Conservation (phyloP, 352 stramenopile species). For the Phytophthora melonis region DNA sequence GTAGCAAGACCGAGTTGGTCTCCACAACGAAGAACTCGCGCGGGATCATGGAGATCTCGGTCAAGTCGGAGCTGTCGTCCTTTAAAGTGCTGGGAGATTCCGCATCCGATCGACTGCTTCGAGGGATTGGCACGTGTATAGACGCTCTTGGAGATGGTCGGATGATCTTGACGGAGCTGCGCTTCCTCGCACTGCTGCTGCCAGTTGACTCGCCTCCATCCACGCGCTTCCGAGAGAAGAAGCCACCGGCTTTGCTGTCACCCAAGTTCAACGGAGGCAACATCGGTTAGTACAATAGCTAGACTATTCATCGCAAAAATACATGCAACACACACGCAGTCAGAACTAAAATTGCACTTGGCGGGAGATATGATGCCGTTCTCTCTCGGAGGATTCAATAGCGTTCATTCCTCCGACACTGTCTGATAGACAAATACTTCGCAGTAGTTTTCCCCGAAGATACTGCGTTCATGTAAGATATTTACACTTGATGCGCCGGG, state of each 20-base stretch:
- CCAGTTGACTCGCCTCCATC: slow-evolving; percentile 24
- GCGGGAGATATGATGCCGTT: background rate
- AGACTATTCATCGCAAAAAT: background rate
- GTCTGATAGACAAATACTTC: slow-evolving; percentile 15
- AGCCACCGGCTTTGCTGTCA: slow-evolving; percentile 40
- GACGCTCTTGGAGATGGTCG: slow-evolving; percentile 27
- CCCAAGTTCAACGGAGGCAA: slow-evolving; percentile 53
- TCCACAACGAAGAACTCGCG: slow-evolving; percentile 86
- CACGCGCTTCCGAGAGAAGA: slow-evolving; percentile 46
- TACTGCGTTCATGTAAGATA: slow-evolving; percentile 14
- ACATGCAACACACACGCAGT: background rate
- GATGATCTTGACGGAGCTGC: slow-evolving; percentile 30
- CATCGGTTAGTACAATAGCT: slow-evolving; percentile 31
- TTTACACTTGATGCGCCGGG: slow-evolving; percentile 37
- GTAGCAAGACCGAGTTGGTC: slow-evolving; percentile 65
- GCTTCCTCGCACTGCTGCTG: slow-evolving; percentile 24
- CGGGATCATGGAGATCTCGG: slow-evolving; percentile 61
- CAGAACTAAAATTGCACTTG: background rate
- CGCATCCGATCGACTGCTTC: slow-evolving; percentile 9
- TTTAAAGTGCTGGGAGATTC: background rate
- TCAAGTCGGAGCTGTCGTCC: slow-evolving; percentile 16
- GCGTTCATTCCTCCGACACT: slow-evolving; percentile 12
- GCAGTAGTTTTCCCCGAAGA: slow-evolving; percentile 3
- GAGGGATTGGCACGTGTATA: slow-evolving; percentile 23
- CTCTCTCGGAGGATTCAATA: slow-evolving; percentile 31